Base-by-base conservation (phyloP, 352 stramenopile species). In the Thalassiosira oceanica region DNA sequence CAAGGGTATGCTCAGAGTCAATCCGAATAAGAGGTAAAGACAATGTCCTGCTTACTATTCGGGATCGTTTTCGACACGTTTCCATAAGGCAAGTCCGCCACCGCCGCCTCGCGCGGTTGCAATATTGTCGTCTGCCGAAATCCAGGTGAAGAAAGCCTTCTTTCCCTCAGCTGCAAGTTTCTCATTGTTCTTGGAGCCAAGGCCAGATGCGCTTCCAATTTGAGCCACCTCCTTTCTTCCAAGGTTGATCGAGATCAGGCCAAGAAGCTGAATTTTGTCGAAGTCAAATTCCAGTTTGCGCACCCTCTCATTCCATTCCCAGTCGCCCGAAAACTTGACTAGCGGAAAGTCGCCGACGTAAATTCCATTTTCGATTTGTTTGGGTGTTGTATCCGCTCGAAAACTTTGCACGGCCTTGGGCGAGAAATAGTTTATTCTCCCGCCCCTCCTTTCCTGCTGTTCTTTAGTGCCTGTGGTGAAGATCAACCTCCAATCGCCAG, bases 121-220 rank as follows among this genome's bases (percentile, higher is more conserved):
- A 74, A 92, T 90, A 8, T 75, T 54, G 3, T 87, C 79, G 65
- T 92, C 83, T 2, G 83, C 83, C 46, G 54, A 77, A 60, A 92
- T 92, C 85, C 85, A 92, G 72, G 90, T 87, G 60, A 92, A 92
- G 42, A 92, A 92, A 2, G 85, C 70, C 16, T 76, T 61, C 15
- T 74, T 75, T 5, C 74, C 73, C 29, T 61, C 37, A 56, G 86
- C 76, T 7, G 65, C 66, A n/a, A 84, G 49, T 53, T 90, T 84
- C 39, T 72, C 63, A 51, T 88, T 82, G 52, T 90, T 90, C 31
- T 46, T 49, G 23, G 62, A 68, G 11, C 85, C 85, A 5, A 92
- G 61, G 31, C 85, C 85, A 16, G 61, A 80, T 24, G 48, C 66
- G 5, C 74, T 75, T 23, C 85, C 85, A 49, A 92, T 72, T 55